Evolutionary conservation across 139 green algal genomes (phyloP).

Genomic region (Asterochloris erici): DNA sequence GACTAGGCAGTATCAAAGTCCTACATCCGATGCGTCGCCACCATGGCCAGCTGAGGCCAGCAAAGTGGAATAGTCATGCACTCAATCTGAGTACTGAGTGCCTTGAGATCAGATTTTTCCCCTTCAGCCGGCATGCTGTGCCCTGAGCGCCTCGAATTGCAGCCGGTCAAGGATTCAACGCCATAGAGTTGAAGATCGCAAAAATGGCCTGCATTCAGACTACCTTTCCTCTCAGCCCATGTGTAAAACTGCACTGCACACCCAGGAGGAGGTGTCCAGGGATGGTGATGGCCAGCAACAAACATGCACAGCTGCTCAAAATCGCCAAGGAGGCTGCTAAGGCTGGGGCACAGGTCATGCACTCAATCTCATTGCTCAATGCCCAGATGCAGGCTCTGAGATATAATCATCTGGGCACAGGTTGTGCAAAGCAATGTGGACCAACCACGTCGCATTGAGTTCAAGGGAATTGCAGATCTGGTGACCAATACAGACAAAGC

Average conservation of each 20-base stretch:
- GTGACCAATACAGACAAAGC: conserved; percentile 74
- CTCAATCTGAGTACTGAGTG: no score
- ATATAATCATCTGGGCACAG: conserved; percentile 22
- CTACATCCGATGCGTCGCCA: no score
- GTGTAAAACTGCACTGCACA: no score
- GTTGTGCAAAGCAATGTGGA: conserved; percentile 62
- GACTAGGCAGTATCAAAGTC: no score
- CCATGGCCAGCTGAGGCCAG: no score
- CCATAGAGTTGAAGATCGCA: neutral
- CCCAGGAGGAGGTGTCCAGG: neutral
- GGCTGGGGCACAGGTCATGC: conserved; percentile 5
- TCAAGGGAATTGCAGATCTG: conserved; percentile 73
- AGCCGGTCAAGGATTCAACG: neutral
- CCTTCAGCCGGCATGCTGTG: no score
- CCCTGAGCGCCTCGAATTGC: no score
- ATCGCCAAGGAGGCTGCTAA: neutral
- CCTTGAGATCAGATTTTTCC: no score
- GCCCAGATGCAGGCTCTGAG: neutral
- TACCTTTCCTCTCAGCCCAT: no score
- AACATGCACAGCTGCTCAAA: neutral
- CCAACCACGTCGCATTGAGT: conserved; percentile 61
- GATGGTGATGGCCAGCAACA: neutral
- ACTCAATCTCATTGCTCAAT: no score
- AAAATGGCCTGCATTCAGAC: no score
- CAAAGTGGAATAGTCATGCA: no score